Base-by-base conservation (phyloP, 371 early-diverging fungal genomes). In the Homolaphlyctis polyrhiza region DNA sequence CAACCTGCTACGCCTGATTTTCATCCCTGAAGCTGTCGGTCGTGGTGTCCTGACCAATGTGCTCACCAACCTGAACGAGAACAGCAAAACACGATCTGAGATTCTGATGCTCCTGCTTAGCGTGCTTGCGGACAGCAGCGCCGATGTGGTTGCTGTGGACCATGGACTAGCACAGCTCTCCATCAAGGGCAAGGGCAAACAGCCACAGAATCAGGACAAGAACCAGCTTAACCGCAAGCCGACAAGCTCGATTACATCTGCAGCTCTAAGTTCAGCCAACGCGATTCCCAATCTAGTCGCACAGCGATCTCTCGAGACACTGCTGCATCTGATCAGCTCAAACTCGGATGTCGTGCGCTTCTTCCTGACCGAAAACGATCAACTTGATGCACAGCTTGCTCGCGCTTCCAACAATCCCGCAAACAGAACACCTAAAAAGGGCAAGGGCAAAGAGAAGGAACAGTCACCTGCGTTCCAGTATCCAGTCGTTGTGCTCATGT, bases 21-120 rank as follows among this genome's bases (percentile, higher is more conserved):
- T 92, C 72, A 71, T 92, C 16, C 91, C 91, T 14, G 89, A 91
- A 66, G 80, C 86, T 0, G 79, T 87, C 23, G 82, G 84, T 27
- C 90, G 88, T 66, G 76, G 85, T 25, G 77, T 88, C 35, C 70
- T 95, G 43, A 85, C 86, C 63, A 80, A 86, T 55, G 68, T 94
- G 18, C 70, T 97, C 50, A 80, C 89, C 57, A 93, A 93, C 71
- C 83, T 98, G 6, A 90, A 93, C 68, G 95, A 96, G 71, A 96
- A 96, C 72, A 86, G 84, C 65, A 86, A 87, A 64, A 90, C 95
- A 1, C 83, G 97, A 13, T 69, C 84, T 11, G 97, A 98, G 60
- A 71, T 96, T 0, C 77, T 97, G 18, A 86, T 90, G 1, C 80
- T 95, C 45, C 74, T 97, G 60, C 81, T 97, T 21, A 89, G 91